Conservation (phyloP, 768 basidiomycete genomes). For the Boletus fagicola region DNA sequence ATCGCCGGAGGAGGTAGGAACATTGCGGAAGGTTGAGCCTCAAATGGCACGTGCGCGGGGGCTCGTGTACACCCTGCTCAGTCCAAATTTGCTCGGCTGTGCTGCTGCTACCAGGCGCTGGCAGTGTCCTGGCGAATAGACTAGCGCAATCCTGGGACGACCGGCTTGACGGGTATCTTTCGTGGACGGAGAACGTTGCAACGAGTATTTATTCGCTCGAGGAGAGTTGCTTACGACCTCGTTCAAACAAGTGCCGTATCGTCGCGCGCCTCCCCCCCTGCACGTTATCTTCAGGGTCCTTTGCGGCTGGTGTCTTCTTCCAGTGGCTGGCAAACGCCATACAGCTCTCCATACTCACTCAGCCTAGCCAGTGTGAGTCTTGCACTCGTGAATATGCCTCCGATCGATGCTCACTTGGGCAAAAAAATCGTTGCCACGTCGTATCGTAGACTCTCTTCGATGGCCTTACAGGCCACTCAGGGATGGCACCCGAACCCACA, state of each 20-base stretch:
- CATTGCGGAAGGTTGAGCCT: background rate
- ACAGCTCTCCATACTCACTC: background rate
- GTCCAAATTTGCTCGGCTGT: slow-evolving; percentile 21
- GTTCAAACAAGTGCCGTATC: background rate
- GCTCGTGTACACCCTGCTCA: background rate
- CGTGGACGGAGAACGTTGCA: slow-evolving; percentile 4
- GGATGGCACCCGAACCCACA: slow-evolving; percentile 36
- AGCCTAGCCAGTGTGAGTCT: slow-evolving; percentile 2
- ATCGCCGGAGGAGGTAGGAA: background rate
- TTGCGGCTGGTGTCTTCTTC: background rate
- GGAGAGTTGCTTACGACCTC: background rate
- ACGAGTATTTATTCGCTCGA: slow-evolving; percentile 12
- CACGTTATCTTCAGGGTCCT: slow-evolving; percentile 6
- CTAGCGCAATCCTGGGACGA: background rate
- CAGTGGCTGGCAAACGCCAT: background rate
- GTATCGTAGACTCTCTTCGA: background rate
- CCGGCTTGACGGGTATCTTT: slow-evolving; percentile 24
- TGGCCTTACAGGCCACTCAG: slow-evolving; percentile 26
- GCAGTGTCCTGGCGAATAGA: slow-evolving; percentile 3
- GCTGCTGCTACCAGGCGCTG: background rate
- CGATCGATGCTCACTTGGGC: slow-evolving; percentile 12
- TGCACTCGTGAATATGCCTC: background rate
- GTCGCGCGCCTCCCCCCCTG: background rate
- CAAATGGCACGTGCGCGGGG: slow-evolving; percentile 19
- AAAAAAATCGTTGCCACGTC: background rate